phyloP scores from a whole-genome alignment of 2,329 filamentous ascomycete species.

The Emergomyces africanus region DNA sequence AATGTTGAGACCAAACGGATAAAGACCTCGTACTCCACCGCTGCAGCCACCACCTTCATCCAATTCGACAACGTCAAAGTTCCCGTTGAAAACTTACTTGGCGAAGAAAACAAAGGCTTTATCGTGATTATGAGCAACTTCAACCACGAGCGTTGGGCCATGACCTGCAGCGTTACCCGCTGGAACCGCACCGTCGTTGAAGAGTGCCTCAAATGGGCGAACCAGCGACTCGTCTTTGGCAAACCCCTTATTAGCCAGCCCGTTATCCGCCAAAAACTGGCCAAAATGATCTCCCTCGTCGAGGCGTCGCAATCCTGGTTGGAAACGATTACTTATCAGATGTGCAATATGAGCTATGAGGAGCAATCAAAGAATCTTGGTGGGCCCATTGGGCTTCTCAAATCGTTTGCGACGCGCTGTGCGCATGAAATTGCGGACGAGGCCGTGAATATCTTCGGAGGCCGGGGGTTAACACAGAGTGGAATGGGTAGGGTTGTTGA shows the following conservation, averaged over 20 bases:
- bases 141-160: slow-evolving; percentile 59
- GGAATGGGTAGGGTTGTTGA: slow-evolving; percentile 77
- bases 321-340: slow-evolving; percentile 74
- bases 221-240: slow-evolving; percentile 55
- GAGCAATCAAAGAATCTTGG: slow-evolving; percentile 63
- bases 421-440: slow-evolving; percentile 77
- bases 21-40: slow-evolving; percentile 57
- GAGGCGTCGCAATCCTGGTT: slow-evolving; percentile 81
- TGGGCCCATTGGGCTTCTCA: slow-evolving; percentile 71
- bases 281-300: slow-evolving; percentile 72
- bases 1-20: slow-evolving; percentile 42
- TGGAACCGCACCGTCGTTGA: slow-evolving; percentile 47
- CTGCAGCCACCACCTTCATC: slow-evolving; percentile 54
- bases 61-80: slow-evolving; percentile 62
- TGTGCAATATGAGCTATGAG: slow-evolving; percentile 71
- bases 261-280: slow-evolving; percentile 63
- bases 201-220: slow-evolving; percentile 47
- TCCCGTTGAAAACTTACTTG: slow-evolving; percentile 55
- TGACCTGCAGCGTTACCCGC: slow-evolving; percentile 50
- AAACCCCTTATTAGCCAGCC: slow-evolving; percentile 44
- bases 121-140: slow-evolving; percentile 45
- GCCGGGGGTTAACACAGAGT: slow-evolving; percentile 62
- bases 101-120: slow-evolving; percentile 57
- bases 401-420: slow-evolving; percentile 62
- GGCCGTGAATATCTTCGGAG: slow-evolving; percentile 75